Evolutionary conservation across 2,329 filamentous ascomycete genomes (phyloP).

Genomic region (Diplodia intermedia): DNA sequence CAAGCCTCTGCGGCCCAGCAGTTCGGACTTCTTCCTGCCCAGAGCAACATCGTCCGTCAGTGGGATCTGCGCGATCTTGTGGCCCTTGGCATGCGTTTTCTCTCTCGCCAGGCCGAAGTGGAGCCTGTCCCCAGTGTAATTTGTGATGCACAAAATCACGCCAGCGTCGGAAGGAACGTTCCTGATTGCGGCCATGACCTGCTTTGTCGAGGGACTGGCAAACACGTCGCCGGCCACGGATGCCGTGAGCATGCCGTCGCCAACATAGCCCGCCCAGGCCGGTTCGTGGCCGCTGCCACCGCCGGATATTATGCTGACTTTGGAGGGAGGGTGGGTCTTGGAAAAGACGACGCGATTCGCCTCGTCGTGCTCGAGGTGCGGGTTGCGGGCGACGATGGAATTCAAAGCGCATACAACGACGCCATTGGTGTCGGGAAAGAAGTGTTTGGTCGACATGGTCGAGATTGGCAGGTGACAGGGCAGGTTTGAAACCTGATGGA

Average conservation of each 20-base stretch:
- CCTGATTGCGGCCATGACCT: conserved; percentile 57
- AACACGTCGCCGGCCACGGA: conserved; percentile 59
- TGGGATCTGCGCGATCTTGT: conserved; percentile 55
- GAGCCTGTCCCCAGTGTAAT: conserved; percentile 59
- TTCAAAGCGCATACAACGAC: conserved; percentile 59
- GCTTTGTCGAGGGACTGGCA: conserved; percentile 56
- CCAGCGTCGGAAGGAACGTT: conserved; percentile 55
- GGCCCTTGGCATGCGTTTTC: conserved; percentile 54
- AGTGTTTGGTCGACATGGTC: conserved; percentile 62
- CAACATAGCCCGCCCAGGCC: conserved; percentile 58
- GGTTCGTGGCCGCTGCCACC: conserved; percentile 59
- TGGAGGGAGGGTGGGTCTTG: conserved; percentile 51
- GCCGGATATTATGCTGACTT: conserved; percentile 56
- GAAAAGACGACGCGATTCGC: conserved; percentile 58
- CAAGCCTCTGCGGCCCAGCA: conserved; percentile 57
- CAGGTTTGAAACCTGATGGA: neutral
- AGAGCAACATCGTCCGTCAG: conserved; percentile 59
- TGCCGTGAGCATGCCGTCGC: conserved; percentile 57
- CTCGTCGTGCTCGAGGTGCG: conserved; percentile 52
- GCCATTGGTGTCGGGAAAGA: conserved; percentile 59
- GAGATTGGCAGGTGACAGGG: conserved; percentile 38
- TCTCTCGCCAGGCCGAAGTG: conserved; percentile 59
- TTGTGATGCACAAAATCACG: conserved; percentile 57
- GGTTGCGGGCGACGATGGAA: conserved; percentile 55
- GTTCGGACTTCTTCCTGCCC: conserved; percentile 57